These are phyloP conservation scores for Candida gigantensis DNA, from an alignment of 1,139 yeast genomes.

Conservation along the genomic window DNA sequence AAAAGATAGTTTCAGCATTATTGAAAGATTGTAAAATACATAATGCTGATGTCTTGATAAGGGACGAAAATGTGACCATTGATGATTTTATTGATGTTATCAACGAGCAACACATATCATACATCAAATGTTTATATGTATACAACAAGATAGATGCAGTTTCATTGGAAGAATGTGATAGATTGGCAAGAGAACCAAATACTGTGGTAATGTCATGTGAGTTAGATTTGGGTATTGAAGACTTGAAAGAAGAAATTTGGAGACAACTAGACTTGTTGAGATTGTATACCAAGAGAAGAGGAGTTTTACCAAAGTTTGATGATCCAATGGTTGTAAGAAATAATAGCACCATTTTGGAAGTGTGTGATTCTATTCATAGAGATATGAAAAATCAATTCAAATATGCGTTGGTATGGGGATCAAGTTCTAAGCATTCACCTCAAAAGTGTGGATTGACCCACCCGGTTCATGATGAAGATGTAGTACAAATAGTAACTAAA, in stretches of 20 bases:
- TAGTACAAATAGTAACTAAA: conserved; percentile 85
- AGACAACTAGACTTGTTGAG: conserved; percentile 77
- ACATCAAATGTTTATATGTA: conserved; percentile 88
- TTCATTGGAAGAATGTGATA: conserved; percentile 89
- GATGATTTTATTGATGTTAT: conserved; percentile 94
- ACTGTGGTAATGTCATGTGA: conserved; percentile 94
- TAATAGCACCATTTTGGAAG: conserved; percentile 76
- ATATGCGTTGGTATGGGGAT: conserved; percentile 96
- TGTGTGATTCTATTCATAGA: conserved; percentile 90
- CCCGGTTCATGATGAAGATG: conserved; percentile 88
- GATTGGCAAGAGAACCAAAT: conserved; percentile 87
- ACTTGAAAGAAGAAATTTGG: conserved; percentile 92
- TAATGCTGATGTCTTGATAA: conserved; percentile 87
- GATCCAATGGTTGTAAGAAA: conserved; percentile 92
- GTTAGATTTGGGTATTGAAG: conserved; percentile 80
- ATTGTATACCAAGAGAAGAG: conserved; percentile 82
- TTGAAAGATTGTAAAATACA: conserved; percentile 86
- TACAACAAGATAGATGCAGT: conserved; percentile 96
- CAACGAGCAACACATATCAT: conserved; percentile 82
- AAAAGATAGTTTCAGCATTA: conserved; percentile 73
- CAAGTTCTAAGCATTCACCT: conserved; percentile 92
- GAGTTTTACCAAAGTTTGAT: conserved; percentile 72
- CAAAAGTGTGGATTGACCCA: conserved; percentile 93
- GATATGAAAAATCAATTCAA: conserved; percentile 91
- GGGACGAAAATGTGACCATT: conserved; percentile 87